A percentile compares a stretch with the other conserved stretches of the same genome.
Evolutionary conservation across 2,329 filamentous ascomycete genomes (phyloP).

Genomic region (Pseudocercospora fijiensis): DNA sequence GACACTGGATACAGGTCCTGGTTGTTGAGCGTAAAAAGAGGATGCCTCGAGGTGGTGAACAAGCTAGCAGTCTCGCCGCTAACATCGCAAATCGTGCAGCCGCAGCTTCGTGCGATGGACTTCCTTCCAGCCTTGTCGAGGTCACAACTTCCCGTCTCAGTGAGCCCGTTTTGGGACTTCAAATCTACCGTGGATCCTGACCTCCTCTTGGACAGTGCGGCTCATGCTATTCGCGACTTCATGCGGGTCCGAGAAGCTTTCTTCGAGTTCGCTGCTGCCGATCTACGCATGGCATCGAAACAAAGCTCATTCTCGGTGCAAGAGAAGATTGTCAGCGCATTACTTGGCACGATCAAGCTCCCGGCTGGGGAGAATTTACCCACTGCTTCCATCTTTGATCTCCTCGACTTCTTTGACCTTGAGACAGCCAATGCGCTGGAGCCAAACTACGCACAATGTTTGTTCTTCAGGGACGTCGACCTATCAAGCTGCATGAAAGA

Average conservation of each 20-base stretch:
- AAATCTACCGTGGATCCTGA: constrained; percentile 58
- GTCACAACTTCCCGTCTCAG: constrained; percentile 67
- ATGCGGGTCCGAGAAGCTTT: constrained; percentile 73
- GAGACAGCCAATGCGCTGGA: constrained; percentile 51
- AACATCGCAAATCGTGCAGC: constrained; percentile 70
- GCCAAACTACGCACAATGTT: constrained; percentile 48
- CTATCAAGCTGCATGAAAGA: constrained; percentile 63
- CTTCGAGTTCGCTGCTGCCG: constrained; percentile 80
- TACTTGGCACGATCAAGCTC: constrained; percentile 73
- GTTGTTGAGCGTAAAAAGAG: constrained; percentile 45
- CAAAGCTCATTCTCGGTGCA: constrained; percentile 51
- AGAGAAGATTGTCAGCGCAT: constrained; percentile 55
- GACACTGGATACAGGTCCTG: constrained; percentile 39
- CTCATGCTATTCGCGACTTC: constrained; percentile 72
- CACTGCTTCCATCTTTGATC: constrained; percentile 79
- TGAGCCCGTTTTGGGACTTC: constrained; percentile 72
- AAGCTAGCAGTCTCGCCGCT: constrained; percentile 81
- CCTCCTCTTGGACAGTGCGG: constrained; percentile 68
- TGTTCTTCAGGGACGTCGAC: constrained; percentile 65
- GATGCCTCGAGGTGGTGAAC: constrained; percentile 62
- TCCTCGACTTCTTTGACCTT: constrained; percentile 85
- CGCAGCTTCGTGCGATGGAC: constrained; percentile 75
- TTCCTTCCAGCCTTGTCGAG: constrained; percentile 76
- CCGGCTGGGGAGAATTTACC: constrained; percentile 64
- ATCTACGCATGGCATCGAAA: constrained; percentile 67